Conservation (phyloP, 768 basidiomycete species). For the Panaeolus papilionaceus region DNA sequence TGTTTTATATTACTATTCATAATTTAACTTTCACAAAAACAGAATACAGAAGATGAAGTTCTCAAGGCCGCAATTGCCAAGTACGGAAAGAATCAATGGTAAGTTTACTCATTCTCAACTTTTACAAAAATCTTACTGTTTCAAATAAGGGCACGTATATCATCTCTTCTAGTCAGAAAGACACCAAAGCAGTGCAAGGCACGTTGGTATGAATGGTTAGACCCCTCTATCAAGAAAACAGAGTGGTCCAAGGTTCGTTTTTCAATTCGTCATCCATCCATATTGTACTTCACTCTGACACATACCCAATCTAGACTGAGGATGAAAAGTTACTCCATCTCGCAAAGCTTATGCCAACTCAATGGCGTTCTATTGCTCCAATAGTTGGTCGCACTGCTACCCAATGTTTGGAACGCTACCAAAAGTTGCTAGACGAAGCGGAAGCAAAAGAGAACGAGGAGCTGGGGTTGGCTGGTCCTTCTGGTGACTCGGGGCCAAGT, state of each 20-base stretch:
- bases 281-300: slow-evolving; percentile 12
- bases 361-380: slow-evolving; percentile 99
- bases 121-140: background rate
- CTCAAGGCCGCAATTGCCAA: slow-evolving; percentile 98
- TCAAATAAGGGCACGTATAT: slow-evolving; percentile 87
- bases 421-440: slow-evolving; percentile 96
- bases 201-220: slow-evolving; percentile 99
- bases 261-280: background rate
- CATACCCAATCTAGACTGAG: slow-evolving; percentile 67
- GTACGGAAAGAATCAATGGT: slow-evolving; percentile 98
- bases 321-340: slow-evolving; percentile 98
- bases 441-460: slow-evolving; percentile 97
- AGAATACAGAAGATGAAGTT: slow-evolving; percentile 98
- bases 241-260: slow-evolving; percentile 94
- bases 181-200: slow-evolving; percentile 99
- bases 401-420: slow-evolving; percentile 97
- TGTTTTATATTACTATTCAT: background rate
- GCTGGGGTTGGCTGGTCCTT: slow-evolving; percentile 86
- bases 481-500: slow-evolving; percentile 79
- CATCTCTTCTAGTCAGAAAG: slow-evolving; percentile 95
- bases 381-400: slow-evolving; percentile 98
- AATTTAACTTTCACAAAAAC: slow-evolving; percentile 22
- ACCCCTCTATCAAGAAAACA: slow-evolving; percentile 99
- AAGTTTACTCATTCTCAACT: slow-evolving; percentile 22
- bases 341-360: slow-evolving; percentile 98